Evolutionary conservation across 164 flowering plant genomes (phyloP).

Genomic region (Chimonanthus salicifolius): DNA sequence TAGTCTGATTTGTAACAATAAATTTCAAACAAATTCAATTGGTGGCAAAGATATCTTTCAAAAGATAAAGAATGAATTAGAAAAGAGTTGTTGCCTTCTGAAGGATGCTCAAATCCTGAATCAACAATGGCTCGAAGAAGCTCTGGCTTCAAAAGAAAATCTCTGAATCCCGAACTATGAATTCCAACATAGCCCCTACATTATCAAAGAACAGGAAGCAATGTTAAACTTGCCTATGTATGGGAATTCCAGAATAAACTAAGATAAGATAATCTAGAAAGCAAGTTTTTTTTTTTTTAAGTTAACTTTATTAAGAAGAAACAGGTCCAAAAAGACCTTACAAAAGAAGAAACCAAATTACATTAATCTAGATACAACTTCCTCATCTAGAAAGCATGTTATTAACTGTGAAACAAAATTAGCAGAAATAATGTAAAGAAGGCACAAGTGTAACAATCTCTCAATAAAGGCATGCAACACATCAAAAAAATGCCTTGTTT

Average conservation of each 20-base stretch:
- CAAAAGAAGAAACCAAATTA: too few relatives aligned
- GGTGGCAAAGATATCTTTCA: neutral
- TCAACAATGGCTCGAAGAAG: constrained; percentile 93
- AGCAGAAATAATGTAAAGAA: neutral
- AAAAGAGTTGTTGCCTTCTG: constrained; percentile 63
- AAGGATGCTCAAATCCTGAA: constrained; percentile 98
- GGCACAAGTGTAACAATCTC: too few relatives aligned
- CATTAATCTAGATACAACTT: too few relatives aligned
- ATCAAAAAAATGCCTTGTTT: neutral
- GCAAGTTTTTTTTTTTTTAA: neutral
- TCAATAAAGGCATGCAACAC: neutral
- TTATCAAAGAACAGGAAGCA: neutral
- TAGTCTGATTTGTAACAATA: too few relatives aligned
- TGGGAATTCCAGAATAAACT: neutral
- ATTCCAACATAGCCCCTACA: constrained; percentile 93
- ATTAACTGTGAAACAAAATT: neutral
- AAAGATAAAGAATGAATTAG: neutral
- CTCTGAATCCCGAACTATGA: constrained; percentile 96
- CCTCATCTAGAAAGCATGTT: neutral
- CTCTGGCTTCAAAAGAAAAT: constrained; percentile 93
- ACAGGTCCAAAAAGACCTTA: neutral
- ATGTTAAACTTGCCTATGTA: neutral
- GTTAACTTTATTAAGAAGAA: neutral
- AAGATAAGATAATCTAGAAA: neutral
- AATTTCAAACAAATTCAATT: too few relatives aligned